A percentile compares a stretch with the other conserved stretches of the same genome.
Conservation (phyloP, 2,329 filamentous ascomycete genomes). For the Paecilomyces sp. region DNA sequence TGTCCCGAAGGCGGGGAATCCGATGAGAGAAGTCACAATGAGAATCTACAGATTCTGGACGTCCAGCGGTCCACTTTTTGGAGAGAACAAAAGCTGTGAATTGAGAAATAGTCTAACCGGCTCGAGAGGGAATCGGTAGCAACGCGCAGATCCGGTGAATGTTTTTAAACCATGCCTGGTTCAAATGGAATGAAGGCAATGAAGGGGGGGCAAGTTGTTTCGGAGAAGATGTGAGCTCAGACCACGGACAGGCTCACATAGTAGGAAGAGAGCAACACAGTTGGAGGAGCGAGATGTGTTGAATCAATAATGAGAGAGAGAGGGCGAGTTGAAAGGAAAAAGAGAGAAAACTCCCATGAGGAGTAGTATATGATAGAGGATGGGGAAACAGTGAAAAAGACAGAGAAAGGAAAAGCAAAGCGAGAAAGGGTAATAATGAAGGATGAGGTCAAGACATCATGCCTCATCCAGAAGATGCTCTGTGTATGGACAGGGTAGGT, state of each 20-base stretch:
- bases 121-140: conserved; percentile 9
- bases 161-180: conserved; percentile 15
- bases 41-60: not conserved
- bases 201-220: conserved; percentile 12
- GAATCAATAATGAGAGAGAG: not conserved
- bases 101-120: conserved; percentile 5
- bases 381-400: not conserved
- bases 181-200: conserved; percentile 24
- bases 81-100: conserved; percentile 3
- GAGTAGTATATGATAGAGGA: not conserved
- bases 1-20: not conserved
- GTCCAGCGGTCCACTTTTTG: not conserved
- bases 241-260: conserved; percentile 5
- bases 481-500: not conserved
- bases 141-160: conserved; percentile 18
- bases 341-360: conserved; percentile 1
- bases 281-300: not conserved
- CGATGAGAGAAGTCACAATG: not conserved
- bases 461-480: not conserved
- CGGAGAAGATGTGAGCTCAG: conserved; percentile 2
- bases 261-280: not conserved
- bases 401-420: conserved; percentile 4
- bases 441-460: not conserved
- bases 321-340: not conserved
- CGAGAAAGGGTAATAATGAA: conserved; percentile 5